Evolutionary conservation across 371 early-diverging fungal genomes (phyloP).

Genomic region (Entomophthora muscae): DNA sequence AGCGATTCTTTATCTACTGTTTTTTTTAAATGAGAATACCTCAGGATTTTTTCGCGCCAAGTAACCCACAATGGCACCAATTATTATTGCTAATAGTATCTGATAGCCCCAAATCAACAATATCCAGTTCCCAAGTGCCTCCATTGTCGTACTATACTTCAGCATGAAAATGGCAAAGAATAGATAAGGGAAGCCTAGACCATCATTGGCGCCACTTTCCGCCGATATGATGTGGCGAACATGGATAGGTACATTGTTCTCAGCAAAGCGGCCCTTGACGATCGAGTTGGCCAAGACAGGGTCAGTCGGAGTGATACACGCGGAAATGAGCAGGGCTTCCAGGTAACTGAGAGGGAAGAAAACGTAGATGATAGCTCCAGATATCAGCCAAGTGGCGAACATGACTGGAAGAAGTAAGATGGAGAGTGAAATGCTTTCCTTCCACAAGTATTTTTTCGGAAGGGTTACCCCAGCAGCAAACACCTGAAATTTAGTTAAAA

Average conservation of each 20-base stretch:
- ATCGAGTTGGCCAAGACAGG: constrained; percentile 89
- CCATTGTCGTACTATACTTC: constrained; percentile 37
- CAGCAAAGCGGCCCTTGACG: constrained; percentile 84
- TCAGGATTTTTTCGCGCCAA: constrained; percentile 44
- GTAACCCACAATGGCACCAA: constrained; percentile 69
- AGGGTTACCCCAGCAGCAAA: constrained; percentile 71
- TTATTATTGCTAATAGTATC: constrained; percentile 40
- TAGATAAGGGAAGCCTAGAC: too few relatives aligned
- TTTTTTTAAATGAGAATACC: constrained; percentile 38
- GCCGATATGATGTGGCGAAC: constrained; percentile 67
- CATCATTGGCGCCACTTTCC: too few relatives aligned
- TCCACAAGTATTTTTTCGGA: constrained; percentile 44
- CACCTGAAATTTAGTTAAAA: too few relatives aligned
- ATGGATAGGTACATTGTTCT: constrained; percentile 58
- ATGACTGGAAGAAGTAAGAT: constrained; percentile 69
- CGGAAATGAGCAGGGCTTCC: constrained; percentile 58
- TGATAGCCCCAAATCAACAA: constrained; percentile 52
- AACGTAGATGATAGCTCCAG: constrained; percentile 45
- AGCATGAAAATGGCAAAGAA: too few relatives aligned
- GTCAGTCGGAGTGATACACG: constrained; percentile 89
- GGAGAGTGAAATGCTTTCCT: constrained; percentile 44
- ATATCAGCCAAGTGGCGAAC: too few relatives aligned
- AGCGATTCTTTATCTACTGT: constrained; percentile 82
- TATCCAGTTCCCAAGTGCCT: constrained; percentile 54
- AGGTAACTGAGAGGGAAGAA: constrained; percentile 42